Base-by-base conservation (phyloP, 306 rosid genomes). In the Trifolium pratense region DNA sequence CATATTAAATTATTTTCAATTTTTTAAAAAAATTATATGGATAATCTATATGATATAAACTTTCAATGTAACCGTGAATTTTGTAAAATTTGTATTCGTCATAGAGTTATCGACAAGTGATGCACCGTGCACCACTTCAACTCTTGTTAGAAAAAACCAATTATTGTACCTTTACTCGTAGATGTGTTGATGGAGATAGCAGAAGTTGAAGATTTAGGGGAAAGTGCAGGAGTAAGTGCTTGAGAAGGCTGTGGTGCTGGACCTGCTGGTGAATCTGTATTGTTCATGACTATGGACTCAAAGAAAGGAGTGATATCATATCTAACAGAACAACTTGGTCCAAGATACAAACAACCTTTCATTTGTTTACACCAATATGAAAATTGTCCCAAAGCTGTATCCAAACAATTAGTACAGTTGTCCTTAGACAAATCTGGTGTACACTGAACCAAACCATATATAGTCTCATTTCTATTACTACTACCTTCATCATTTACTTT, bases 381-480 rank as follows among this genome's bases (percentile, higher is more conserved):
- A 25, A 75, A 3, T 1, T 3, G 2, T 1, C 4, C 0, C 0
- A 39, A 39, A 16, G 66, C 42, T 5, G 3, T 34, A 39, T 55
- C 36, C 58, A 75, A 16, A 53, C 79, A 75, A 0, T 2, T 0
- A 20, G 7, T 17, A 43, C 81, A 78, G 0, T 70, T 34, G 10
- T 15, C 7, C 11, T 4, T 14, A 4, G 81, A 25, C 64, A 78
- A 62, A 32, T 70, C 76, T 14, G 81, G 81, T 6, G 81, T 78
- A 21, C 81, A 78, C 66, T 78, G 81, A 29, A 57, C 64, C 3
- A 23, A 3, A 36, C 73, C 88, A 48, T 67, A 68, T 18, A 68
- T 14, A 5, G 58, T 48, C 4, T 37, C 29, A 37, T 64, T 37
- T 0, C 6, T 17, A 7, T n/a, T 75, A 4, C 5, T 5, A 57